These are phyloP conservation scores for Cicer arietinum DNA, from an alignment of 306 rosid species.

Conservation along the genomic window DNA sequence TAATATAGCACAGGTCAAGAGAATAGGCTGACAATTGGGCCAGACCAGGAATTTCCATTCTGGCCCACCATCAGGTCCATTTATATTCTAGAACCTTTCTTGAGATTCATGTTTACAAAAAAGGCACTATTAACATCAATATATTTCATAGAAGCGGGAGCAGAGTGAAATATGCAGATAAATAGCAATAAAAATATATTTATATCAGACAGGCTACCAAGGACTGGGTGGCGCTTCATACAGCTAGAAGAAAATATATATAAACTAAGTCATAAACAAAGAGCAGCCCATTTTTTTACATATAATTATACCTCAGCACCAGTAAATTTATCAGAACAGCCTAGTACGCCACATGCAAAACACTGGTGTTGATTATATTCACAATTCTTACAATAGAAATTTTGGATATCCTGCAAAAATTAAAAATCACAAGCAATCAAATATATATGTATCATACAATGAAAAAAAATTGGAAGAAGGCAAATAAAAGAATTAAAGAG, in stretches of 20 bases:
- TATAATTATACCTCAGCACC: constrained; percentile 78
- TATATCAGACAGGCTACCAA: constrained; percentile 26
- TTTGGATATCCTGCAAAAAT: constrained; percentile 69
- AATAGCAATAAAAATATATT: neutral
- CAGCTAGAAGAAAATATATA: constrained; percentile 12
- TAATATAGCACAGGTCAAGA: neutral
- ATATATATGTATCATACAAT: constrained; percentile 28
- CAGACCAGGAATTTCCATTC: neutral
- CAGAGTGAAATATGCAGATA: constrained; percentile 1
- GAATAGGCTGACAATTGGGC: neutral
- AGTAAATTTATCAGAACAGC: constrained; percentile 72
- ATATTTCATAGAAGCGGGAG: neutral
- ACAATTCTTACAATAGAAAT: constrained; percentile 80
- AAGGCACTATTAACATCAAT: neutral
- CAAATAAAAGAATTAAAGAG: constrained; percentile 30
- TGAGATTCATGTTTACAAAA: neutral
- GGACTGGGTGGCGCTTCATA: constrained; percentile 12
- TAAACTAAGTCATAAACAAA: constrained; percentile 29
- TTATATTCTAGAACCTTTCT: neutral
- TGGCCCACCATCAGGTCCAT: neutral
- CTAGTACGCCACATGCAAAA: constrained; percentile 83
- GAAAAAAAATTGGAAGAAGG: constrained; percentile 27
- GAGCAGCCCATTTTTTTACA: constrained; percentile 13
- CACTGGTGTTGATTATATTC: constrained; percentile 80
- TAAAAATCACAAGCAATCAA: constrained; percentile 34